phyloP scores from a whole-genome alignment of 176 grass and related monocot genomes.

The Carex cristatella region DNA sequence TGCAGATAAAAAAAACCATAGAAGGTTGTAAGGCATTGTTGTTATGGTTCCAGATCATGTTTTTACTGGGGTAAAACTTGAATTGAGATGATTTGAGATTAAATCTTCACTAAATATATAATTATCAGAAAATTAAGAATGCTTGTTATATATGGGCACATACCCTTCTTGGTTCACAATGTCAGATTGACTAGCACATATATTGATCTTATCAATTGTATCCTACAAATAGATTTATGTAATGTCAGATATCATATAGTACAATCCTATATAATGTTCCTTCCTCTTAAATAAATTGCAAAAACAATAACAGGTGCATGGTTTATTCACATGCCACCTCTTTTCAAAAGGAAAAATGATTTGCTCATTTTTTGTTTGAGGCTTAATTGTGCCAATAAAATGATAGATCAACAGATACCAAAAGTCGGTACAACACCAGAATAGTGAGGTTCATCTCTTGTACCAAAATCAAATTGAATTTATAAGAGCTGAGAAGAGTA shows the following conservation, averaged over 20 bases:
- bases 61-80: not conserved
- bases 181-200: not conserved
- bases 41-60: no score
- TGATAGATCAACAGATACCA: not conserved
- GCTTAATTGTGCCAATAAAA: not conserved
- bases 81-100: not conserved
- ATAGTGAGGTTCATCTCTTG: not conserved
- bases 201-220: not conserved
- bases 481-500: not conserved
- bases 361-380: not conserved
- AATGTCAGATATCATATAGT: no score
- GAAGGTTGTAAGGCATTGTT: not conserved
- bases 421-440: not conserved
- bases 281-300: not conserved
- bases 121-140: not conserved
- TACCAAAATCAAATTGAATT: not conserved
- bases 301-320: not conserved
- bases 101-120: not conserved
- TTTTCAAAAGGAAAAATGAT: not conserved
- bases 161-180: not conserved
- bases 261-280: not conserved
- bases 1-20: not conserved
- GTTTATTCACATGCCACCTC: not conserved
- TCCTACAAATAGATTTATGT: not conserved
- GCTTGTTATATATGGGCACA: not conserved